These are phyloP conservation scores for Leccinum fibrillosum DNA, from an alignment of 768 basidiomycete species.

Conservation along the genomic window DNA sequence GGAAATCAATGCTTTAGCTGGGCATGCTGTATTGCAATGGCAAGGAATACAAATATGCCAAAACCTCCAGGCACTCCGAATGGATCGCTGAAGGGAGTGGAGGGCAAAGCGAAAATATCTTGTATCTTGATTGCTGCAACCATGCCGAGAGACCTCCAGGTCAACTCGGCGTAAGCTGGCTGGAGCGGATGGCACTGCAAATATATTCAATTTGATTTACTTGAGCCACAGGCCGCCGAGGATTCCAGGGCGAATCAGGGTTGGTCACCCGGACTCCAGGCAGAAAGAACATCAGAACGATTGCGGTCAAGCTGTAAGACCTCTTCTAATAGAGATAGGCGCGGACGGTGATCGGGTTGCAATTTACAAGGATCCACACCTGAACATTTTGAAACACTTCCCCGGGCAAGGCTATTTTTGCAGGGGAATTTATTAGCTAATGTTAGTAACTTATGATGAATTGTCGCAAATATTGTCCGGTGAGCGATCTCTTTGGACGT, in stretches of 20 bases:
- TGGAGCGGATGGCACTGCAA: not conserved
- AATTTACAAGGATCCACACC: too few species aligned
- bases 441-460: too few species aligned
- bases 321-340: too few species aligned
- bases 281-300: too few species aligned
- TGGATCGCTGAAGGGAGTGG: not conserved
- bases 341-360: too few species aligned
- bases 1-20: not conserved
- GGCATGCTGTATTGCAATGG: not conserved
- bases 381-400: too few species aligned
- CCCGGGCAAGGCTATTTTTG: too few species aligned
- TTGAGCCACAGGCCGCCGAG: not conserved
- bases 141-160: not conserved
- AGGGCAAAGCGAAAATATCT: not conserved
- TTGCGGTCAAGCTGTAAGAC: too few species aligned
- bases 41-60: not conserved
- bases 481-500: too few species aligned
- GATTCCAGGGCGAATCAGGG: not conserved
- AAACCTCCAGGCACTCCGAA: not conserved
- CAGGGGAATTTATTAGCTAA: too few species aligned
- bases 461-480: too few species aligned
- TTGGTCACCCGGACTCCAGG: not conserved
- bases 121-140: not conserved
- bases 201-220: not conserved
- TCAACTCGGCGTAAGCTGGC: not conserved